These are phyloP conservation scores for Zygosaccharomyces gambellarensis DNA, from an alignment of 805 yeast genomes.

Conservation along the genomic window DNA sequence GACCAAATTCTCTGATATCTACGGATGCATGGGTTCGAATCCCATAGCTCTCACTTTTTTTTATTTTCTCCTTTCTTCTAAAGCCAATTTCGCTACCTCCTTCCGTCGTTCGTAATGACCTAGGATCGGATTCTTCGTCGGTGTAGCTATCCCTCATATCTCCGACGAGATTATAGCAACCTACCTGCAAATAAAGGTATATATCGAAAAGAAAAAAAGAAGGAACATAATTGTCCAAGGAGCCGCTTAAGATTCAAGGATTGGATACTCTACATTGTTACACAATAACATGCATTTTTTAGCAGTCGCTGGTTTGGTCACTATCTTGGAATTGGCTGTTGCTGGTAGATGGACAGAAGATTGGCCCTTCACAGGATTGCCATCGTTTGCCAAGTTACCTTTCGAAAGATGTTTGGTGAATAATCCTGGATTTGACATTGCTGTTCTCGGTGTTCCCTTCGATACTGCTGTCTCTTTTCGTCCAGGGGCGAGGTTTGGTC, in stretches of 20 bases:
- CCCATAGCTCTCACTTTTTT: constrained; percentile 30
- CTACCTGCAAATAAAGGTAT: no score
- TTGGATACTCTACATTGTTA: no score
- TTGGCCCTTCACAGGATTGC: constrained; percentile 68
- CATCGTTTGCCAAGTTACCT: constrained; percentile 71
- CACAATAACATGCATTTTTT: not conserved
- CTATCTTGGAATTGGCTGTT: not conserved
- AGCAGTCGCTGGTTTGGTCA: not conserved
- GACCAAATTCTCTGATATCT: constrained; percentile 29
- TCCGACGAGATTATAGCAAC: no score
- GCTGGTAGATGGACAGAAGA: constrained; percentile 54
- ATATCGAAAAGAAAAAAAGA: no score
- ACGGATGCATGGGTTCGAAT: constrained; percentile 35
- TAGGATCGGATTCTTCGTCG: no score
- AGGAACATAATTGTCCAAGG: no score
- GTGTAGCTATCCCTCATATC: no score
- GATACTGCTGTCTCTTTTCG: constrained; percentile 78
- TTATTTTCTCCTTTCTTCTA: constrained; percentile 8
- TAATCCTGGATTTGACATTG: constrained; percentile 57
- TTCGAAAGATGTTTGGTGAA: constrained; percentile 53
- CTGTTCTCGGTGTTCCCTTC: constrained; percentile 73
- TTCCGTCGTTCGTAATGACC: not conserved
- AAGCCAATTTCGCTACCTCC: not conserved
- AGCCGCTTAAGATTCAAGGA: no score
- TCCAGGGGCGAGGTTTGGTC: constrained; percentile 83